These are phyloP conservation scores for Stephania cephalantha DNA, from an alignment of 164 flowering plant genomes.

Conservation along the genomic window DNA sequence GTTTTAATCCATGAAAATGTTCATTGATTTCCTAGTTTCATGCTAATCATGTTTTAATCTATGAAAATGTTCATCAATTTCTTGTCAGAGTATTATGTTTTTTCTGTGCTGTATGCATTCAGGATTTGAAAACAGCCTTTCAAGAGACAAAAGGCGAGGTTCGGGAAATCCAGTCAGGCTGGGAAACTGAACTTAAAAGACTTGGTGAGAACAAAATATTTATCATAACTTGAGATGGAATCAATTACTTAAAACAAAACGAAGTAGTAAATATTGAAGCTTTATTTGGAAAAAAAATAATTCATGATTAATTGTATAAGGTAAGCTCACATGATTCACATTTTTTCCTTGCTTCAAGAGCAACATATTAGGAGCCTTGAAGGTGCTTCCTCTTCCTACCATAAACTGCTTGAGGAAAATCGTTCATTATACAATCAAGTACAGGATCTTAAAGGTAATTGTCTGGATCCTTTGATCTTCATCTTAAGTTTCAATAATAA, in stretches of 20 bases:
- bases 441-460: constrained; percentile 80
- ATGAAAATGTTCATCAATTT: neutral
- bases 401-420: constrained; percentile 74
- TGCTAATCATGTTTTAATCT: neutral
- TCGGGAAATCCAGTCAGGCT: constrained; percentile 34
- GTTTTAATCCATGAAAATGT: constrained; percentile 3
- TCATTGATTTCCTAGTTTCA: neutral
- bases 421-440: constrained; percentile 78
- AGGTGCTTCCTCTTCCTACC: constrained; percentile 60
- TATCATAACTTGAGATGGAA: neutral
- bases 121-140: constrained; percentile 51
- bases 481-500: neutral
- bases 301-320: neutral
- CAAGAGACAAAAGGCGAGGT: constrained; percentile 42
- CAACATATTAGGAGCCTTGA: constrained; percentile 51
- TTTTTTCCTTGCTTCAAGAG: constrained; percentile 28
- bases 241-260: neutral
- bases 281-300: neutral
- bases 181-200: constrained; percentile 49
- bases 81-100: constrained; percentile 3
- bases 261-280: neutral
- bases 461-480: neutral
- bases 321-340: neutral
- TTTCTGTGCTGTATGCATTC: constrained; percentile 10
- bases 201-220: constrained; percentile 46